Evolutionary conservation across 2,329 filamentous ascomycete genomes (phyloP).

Genomic region (Penicillium hordei): DNA sequence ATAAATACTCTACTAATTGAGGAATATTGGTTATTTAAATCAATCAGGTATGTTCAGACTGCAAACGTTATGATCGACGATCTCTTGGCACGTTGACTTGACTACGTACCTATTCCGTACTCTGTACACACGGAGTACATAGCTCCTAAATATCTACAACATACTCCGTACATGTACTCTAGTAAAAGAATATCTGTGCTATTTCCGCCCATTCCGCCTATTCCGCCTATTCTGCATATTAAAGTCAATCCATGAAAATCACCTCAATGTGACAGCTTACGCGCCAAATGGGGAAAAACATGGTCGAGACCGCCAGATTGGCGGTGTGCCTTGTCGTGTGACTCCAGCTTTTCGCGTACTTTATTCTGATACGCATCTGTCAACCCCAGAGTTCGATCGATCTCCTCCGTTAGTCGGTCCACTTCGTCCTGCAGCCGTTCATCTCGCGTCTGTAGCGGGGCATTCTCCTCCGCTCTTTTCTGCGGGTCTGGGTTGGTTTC

Average conservation of each 20-base stretch:
- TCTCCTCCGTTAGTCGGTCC: constrained; percentile 57
- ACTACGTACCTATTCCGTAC: neutral
- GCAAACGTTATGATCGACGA: neutral
- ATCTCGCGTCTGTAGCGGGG: constrained; percentile 50
- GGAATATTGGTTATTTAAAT: neutral
- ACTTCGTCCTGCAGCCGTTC: constrained; percentile 59
- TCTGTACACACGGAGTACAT: no score
- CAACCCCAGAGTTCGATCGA: constrained; percentile 56
- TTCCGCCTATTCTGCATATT: neutral
- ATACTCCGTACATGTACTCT: no score
- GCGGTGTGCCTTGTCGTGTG: constrained; percentile 13
- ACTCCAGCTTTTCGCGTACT: constrained; percentile 33
- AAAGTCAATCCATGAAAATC: constrained; percentile 7
- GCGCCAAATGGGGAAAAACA: constrained; percentile 40
- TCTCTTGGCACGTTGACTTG: constrained; percentile 7
- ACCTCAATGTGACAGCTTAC: constrained; percentile 14
- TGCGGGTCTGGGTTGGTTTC: constrained; percentile 63
- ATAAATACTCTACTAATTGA: no score
- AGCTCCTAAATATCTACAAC: no score
- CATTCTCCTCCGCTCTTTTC: constrained; percentile 45
- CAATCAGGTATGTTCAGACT: neutral
- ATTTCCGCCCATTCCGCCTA: neutral
- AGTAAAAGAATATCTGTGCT: neutral
- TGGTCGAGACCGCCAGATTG: constrained; percentile 30
- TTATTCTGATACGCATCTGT: constrained; percentile 49